Evolutionary conservation across 108 stramenopile species (phyloP), one percentile per base, ranked within the genome.

Genomic region (Phaeodactylum tricornutum): DNA sequence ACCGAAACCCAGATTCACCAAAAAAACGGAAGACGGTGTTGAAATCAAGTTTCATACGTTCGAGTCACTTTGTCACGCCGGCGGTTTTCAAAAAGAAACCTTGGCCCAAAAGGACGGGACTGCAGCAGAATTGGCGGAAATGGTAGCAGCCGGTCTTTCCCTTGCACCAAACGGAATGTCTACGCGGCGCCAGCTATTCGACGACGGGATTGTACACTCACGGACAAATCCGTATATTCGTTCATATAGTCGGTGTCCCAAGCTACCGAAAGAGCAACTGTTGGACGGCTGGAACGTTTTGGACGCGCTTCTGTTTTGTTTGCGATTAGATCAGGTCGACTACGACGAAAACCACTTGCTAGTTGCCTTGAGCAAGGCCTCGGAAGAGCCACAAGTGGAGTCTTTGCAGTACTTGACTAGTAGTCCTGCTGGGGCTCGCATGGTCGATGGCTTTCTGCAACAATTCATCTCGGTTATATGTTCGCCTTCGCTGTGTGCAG

Each of bases 21-120:
- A 27, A 26, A 33, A 45, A 68, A 47, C 54, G 59, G 19, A 50
- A 21, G 53, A 75, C 36, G 76, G 70, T 6, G 74, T 80, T 0
- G 66, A 74, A 58, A 59, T 80, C 27, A 62, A 71, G 43, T 43
- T 75, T 8, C 72, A 76, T 63, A 59, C 81, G 2, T 43, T 77
- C 25, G 45, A 46, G 14, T n/a, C n/a, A n/a, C n/a, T n/a, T n/a
- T n/a, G n/a, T n/a, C 14, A 46, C 59, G 53, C 37, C 22, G 1
- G 56, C 54, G 21, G 59, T 58, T 14, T 64, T 61, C 11, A 34
- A 11, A 5, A n/a, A 7, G 20, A 27, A 25, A 38, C 4, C 11
- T 28, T 61, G 28, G 54, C 64, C 1, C 43, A 71, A 20, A n/a
- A n/a, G n/a, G n/a, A n/a, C n/a, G n/a, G n/a, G n/a, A n/a, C n/a